Percentiles rank a stretch among this genome's conserved stretches.
These are phyloP conservation scores for Coemansia biformis DNA, from an alignment of 192 early-diverging fungal genomes.

Conservation along the genomic window DNA sequence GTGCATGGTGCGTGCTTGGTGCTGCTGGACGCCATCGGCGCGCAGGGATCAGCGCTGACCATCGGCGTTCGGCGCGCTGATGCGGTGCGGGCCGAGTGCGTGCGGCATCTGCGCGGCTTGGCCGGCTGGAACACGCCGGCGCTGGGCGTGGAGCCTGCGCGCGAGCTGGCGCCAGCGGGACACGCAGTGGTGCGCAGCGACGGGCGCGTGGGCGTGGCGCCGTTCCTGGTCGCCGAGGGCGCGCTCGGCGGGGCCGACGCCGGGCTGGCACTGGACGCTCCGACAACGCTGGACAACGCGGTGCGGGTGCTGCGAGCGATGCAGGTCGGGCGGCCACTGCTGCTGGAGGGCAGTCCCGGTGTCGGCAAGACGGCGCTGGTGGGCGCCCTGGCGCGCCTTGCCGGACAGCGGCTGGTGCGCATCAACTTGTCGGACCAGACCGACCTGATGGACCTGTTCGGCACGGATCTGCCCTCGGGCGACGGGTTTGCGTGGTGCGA, in stretches of 20 bases:
- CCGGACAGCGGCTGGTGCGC: constrained; percentile 82
- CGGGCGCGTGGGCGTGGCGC: constrained; percentile 62
- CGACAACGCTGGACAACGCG: constrained; percentile 85
- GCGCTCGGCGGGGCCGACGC: constrained; percentile 38
- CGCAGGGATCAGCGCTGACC: constrained; percentile 56
- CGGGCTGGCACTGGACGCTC: constrained; percentile 80
- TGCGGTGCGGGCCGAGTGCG: constrained; percentile 30
- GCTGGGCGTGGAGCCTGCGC: constrained; percentile 35
- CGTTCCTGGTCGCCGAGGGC: constrained; percentile 76
- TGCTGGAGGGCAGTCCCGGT: constrained; percentile 95
- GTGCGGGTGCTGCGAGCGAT: constrained; percentile 81
- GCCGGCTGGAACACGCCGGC: constrained; percentile 12
- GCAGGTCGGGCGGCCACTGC: constrained; percentile 84
- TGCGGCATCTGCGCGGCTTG: constrained; percentile 46
- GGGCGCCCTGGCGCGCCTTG: constrained; percentile 66
- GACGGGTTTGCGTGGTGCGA: constrained; percentile 90
- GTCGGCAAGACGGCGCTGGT: constrained; percentile 95
- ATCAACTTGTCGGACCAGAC: constrained; percentile 99
- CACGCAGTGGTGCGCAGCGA: constrained; percentile 5
- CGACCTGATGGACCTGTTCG: constrained; percentile 97
- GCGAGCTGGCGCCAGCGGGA: background rate
- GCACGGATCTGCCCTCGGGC: constrained; percentile 87
- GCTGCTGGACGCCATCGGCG: constrained; percentile 84
- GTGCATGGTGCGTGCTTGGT: constrained; percentile 89
- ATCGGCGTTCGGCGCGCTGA: constrained; percentile 10